Evolutionary conservation across 139 green algal species (phyloP), one percentile per base, ranked within the genome.

Genomic region (Pedinophyceae sp.): DNA sequence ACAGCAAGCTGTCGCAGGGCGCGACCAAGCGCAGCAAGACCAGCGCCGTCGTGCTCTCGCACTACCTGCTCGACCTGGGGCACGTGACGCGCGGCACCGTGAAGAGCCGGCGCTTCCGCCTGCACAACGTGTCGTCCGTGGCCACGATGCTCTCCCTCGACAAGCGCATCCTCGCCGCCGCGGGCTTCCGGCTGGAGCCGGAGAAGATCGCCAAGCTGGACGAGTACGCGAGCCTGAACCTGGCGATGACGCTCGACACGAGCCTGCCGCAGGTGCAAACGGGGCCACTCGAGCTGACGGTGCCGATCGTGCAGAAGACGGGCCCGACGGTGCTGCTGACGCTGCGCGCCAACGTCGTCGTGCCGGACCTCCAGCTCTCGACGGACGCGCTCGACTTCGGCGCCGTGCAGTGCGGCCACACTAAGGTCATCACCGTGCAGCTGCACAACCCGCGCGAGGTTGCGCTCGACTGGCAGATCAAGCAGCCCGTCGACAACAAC

Each of bases 31-130:
- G 46, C 3, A 27, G 30, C 27, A 59, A 49, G 53, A 28, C 13
- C 20, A 28, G 19, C 50, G 18, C 45, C 29, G 48, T 62, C 17
- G 49, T 54, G 10, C 19, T 69, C 50, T 61, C 71, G 16, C 61
- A 77, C 41, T 91, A 88, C 48, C 19, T 84, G 30, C 48, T 83
- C 43, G 82, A 91, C 73, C 86, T 88, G 74, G 82, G 82, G 15
- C 65, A 67, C 60, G 70, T 86, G 3, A 66, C 71, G 48, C 86
- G 84, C 67, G 82, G 79, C 38, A 74, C 69, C 7, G 3, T 39
- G 10, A 58, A 60, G 55, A 47, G 41, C 2, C 54, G 64, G 18
- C 79, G 72, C 30, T 81, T 89, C 63, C 70, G 69, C 40, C 39
- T 86, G 30, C 67, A 66, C 28, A 89, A 89, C 67, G 70, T 66